Evolutionary conservation across 2,329 filamentous ascomycete species (phyloP).

Genomic region (Aspergillus uvarum): DNA sequence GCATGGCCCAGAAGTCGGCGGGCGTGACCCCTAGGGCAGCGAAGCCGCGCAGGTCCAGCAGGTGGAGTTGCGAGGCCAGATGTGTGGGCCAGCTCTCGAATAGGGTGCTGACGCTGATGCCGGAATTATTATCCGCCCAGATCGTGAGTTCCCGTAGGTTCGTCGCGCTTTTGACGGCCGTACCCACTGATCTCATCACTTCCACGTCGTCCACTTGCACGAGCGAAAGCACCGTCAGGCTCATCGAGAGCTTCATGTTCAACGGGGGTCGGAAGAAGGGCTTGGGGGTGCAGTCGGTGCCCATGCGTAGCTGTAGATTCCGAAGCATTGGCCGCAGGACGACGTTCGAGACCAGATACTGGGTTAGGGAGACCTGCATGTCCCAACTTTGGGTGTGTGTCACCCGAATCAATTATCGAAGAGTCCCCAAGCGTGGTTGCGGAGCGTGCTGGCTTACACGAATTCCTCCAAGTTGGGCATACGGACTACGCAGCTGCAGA

Average conservation of each 20-base stretch:
- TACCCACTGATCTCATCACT: neutral
- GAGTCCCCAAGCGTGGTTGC: no score
- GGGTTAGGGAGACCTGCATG: constrained; percentile 4
- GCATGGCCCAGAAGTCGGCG: neutral
- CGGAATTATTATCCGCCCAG: neutral
- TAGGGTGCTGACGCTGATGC: neutral
- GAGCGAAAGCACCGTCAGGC: neutral
- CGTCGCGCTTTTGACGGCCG: neutral
- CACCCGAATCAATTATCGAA: no score
- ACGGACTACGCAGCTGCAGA: neutral
- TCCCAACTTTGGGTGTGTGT: neutral
- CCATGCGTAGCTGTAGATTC: constrained; percentile 1
- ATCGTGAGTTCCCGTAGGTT: neutral
- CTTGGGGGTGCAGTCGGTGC: constrained; percentile 7
- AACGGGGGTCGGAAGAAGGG: constrained; percentile 5
- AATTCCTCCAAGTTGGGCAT: neutral
- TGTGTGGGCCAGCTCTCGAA: neutral
- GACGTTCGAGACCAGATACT: constrained; percentile 2
- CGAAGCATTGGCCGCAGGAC: neutral
- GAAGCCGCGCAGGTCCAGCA: constrained; percentile 4
- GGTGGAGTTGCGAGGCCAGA: neutral
- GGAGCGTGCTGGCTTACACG: neutral
- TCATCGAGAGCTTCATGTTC: neutral
- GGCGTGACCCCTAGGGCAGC: neutral
- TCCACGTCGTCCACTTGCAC: neutral